Evolutionary conservation across 257 asterid species (phyloP), one percentile per base, ranked within the genome.

Genomic region (Jacaranda copaia): DNA sequence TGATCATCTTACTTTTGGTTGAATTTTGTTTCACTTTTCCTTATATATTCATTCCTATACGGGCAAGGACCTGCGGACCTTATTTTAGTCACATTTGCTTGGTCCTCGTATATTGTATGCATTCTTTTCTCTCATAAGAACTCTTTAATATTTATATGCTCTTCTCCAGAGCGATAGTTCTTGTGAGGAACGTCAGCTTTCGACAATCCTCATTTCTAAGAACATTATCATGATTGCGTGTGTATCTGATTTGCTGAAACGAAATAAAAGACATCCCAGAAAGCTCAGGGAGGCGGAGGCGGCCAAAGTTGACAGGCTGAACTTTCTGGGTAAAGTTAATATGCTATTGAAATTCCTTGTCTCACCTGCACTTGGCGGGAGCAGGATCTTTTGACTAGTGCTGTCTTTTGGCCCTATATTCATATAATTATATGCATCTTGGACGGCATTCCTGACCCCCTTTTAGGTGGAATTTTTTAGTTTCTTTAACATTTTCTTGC

Each of bases 351-450:
- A 11, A 8, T 61, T 13, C 19, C 14, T 38, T 35, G 68, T 61
- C 68, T 46, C 3, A 38, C 46, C 68, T 12, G 46, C 77, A 60
- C 48, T 60, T 61, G 78, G 60, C 59, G 70, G 70, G 46, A 36
- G 46, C 4, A 32, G 70, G 19, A 32, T 61, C 25, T 49, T 49
- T 63, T 74, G 79, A 61, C 68, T 62, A n/a, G 8, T 16, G 6
- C 6, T 32, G n/a, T 13, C 4, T 59, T 9, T 8, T 0, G 38
- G 66, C 66, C 42, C 18, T 59, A 18, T 59, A 3, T 59, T 8
- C 13, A 25, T 59, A 59, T 16, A 25, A 10, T 3, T 14, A 14
- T 8, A 6, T 62, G 16, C 48, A 62, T 14, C 12, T 35, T 35
- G 1, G 5, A 13, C 68, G 4, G 45, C 20, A 4, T 25, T 13